Evolutionary conservation across 805 yeast genomes (phyloP).

Genomic region (Yarrowia keelungensis): DNA sequence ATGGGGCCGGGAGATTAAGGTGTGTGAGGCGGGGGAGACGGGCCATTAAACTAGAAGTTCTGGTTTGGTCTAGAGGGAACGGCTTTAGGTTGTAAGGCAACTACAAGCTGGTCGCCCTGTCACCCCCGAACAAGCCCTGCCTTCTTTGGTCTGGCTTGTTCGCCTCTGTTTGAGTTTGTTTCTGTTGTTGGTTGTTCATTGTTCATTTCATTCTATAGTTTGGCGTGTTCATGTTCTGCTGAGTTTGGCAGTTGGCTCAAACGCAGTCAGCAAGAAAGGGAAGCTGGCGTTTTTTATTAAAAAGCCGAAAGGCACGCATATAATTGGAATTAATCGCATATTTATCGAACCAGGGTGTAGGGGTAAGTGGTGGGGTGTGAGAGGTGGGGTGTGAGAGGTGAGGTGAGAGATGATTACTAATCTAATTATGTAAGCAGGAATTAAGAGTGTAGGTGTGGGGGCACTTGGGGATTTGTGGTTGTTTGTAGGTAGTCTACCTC

Average conservation of each 20-base stretch:
- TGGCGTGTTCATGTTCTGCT: background rate
- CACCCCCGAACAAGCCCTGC: too few species aligned
- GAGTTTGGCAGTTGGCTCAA: conserved; percentile 4
- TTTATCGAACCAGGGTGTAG: background rate
- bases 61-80: too few species aligned
- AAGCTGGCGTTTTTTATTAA: conserved; percentile 33
- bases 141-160: background rate
- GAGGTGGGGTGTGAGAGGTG: too few species aligned
- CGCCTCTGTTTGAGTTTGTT: conserved; percentile 7
- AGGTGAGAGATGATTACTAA: background rate
- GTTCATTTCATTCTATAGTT: background rate
- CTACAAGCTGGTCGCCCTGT: too few species aligned
- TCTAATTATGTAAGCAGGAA: too few species aligned
- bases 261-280: conserved; percentile 16
- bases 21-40: conserved; percentile 72
- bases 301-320: conserved; percentile 34
- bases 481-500: too few species aligned
- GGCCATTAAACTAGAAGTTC: conserved; percentile 41
- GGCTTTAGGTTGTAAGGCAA: too few species aligned
- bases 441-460: too few species aligned
- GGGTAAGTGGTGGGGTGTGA: background rate
- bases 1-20: conserved; percentile 90
- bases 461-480: too few species aligned
- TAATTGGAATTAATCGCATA: conserved; percentile 29
- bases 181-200: background rate